phyloP scores from a whole-genome alignment of 768 basidiomycete genomes.

The Tulasnella sp. region DNA sequence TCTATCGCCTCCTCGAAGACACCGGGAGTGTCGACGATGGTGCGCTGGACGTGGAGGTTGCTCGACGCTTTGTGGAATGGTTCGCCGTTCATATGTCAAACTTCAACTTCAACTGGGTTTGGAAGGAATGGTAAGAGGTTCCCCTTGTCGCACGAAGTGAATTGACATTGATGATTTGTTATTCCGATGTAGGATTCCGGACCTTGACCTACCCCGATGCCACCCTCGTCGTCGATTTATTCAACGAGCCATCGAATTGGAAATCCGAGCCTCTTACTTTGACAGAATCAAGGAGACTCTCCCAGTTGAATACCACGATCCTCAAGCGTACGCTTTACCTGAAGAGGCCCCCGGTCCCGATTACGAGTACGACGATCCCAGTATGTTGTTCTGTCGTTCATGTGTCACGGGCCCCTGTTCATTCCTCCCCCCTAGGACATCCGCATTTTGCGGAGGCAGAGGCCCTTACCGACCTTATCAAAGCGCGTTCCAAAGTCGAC shows the following conservation, averaged over 20 bases:
- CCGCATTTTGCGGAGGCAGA: conserved; percentile 75
- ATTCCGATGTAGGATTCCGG: conserved; percentile 59
- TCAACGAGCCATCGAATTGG: conserved; percentile 76
- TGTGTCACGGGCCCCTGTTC: background rate
- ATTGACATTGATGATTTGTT: background rate
- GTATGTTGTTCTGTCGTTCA: conserved; percentile 36
- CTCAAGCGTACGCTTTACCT: conserved; percentile 55
- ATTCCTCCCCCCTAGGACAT: conserved; percentile 42
- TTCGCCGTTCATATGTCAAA: conserved; percentile 95
- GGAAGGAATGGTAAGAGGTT: conserved; percentile 87
- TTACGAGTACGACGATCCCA: conserved; percentile 75
- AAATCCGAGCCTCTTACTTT: conserved; percentile 85
- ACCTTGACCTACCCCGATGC: conserved; percentile 59
- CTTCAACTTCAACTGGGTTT: conserved; percentile 96
- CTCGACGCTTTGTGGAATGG: conserved; percentile 85
- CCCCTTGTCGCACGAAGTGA: background rate
- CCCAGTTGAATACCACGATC: conserved; percentile 67
- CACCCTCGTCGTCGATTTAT: conserved; percentile 89
- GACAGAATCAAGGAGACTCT: conserved; percentile 87
- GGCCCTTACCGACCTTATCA: conserved; percentile 67
- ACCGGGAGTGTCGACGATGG: conserved; percentile 84
- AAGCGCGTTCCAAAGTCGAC: conserved; percentile 70
- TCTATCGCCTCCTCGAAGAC: conserved; percentile 72
- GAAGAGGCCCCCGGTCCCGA: conserved; percentile 67
- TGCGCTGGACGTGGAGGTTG: conserved; percentile 78